Evolutionary conservation across 2,329 filamentous ascomycete species (phyloP).

Genomic region (Neonectria punicea): DNA sequence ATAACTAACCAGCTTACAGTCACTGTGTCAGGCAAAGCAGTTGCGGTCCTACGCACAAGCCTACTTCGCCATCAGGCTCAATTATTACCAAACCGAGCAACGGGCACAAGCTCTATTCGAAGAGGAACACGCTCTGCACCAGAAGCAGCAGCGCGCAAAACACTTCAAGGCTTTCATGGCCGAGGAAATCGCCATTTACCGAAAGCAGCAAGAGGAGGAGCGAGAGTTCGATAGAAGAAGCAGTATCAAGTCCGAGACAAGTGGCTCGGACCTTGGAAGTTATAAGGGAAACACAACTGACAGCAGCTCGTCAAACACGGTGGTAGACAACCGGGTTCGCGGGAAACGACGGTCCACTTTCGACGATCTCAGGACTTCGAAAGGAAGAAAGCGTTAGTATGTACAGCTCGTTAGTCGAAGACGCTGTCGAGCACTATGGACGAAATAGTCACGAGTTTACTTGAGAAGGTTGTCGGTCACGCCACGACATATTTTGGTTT

Average conservation of each 20-base stretch:
- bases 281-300: background rate
- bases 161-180: background rate
- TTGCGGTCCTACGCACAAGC: background rate
- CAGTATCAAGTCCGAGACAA: background rate
- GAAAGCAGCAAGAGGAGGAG: background rate
- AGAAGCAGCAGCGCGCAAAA: background rate
- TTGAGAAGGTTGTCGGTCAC: background rate
- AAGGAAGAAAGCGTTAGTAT: background rate
- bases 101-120: background rate
- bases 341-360: background rate
- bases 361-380: background rate
- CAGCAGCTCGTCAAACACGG: background rate
- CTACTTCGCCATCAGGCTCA: background rate
- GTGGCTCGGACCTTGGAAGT: background rate
- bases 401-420: background rate
- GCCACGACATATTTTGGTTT: background rate
- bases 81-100: background rate
- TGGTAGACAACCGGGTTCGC: background rate
- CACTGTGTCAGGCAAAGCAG: background rate
- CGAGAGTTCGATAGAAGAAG: background rate
- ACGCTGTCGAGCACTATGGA: background rate
- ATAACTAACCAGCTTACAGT: background rate
- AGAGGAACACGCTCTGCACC: background rate
- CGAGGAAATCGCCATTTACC: background rate
- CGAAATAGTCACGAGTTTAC: background rate